These are phyloP conservation scores for Camellia sinensis DNA, from an alignment of 148 eudicot genomes.

Conservation along the genomic window DNA sequence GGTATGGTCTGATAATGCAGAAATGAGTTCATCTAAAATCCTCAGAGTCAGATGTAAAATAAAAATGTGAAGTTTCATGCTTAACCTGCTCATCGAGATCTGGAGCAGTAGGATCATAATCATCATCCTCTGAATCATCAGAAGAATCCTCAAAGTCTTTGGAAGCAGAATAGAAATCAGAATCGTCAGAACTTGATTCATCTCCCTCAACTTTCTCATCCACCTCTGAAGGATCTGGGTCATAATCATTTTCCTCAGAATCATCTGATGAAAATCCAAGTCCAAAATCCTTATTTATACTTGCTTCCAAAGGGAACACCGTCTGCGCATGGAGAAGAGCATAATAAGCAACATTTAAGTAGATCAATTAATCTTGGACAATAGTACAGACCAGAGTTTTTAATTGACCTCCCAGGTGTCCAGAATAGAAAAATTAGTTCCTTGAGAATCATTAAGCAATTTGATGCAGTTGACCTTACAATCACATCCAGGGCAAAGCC, in stretches of 20 bases:
- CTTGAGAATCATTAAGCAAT: conserved; percentile 70
- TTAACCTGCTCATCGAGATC: conserved; percentile 43
- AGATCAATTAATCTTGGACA: background rate
- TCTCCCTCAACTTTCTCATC: conserved; percentile 39
- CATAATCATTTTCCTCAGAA: conserved; percentile 79
- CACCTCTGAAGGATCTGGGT: conserved; percentile 60
- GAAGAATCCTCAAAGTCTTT: conserved; percentile 73
- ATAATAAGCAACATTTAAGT: conserved; percentile 15
- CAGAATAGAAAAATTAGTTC: conserved; percentile 46
- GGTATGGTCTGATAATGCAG: conserved; percentile 11
- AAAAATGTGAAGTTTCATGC: conserved; percentile 63
- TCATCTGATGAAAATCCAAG: conserved; percentile 68
- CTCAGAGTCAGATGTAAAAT: conserved; percentile 82
- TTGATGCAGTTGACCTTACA: conserved; percentile 82
- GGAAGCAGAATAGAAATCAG: conserved; percentile 56
- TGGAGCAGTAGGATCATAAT: conserved; percentile 62
- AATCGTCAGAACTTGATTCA: conserved; percentile 55
- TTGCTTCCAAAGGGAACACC: conserved; percentile 69
- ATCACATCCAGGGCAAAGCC: conserved; percentile 97
- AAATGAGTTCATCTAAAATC: conserved; percentile 39
- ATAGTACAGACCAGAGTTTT: background rate
- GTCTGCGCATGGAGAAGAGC: conserved; percentile 42
- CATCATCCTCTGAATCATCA: conserved; percentile 92
- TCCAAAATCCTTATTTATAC: conserved; percentile 49
- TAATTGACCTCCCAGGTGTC: conserved; percentile 78